Evolutionary conservation across 495 filamentous ascomycete genomes (phyloP).

Genomic region (Xylaria acuta): DNA sequence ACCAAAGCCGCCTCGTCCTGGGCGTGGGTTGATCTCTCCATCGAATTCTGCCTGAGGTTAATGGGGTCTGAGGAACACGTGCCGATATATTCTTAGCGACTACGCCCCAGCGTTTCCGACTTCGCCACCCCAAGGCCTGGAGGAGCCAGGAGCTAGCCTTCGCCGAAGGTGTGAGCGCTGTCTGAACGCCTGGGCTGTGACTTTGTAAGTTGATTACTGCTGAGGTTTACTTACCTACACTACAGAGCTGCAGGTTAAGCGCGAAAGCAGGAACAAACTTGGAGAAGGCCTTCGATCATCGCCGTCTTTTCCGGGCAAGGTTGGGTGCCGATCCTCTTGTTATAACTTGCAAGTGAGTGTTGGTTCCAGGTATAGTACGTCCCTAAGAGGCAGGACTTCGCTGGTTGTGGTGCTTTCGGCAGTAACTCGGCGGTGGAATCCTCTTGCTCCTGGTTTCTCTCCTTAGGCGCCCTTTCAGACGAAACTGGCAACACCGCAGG

Average conservation of each 20-base stretch:
- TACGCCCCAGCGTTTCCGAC: background rate
- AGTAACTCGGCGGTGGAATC: conserved; percentile 23
- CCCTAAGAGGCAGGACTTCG: conserved; percentile 22
- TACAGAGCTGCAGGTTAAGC: background rate
- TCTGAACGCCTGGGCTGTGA: conserved; percentile 5
- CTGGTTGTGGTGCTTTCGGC: conserved; percentile 13
- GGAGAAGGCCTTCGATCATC: background rate
- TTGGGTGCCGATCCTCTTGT: conserved; percentile 14
- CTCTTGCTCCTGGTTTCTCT: background rate
- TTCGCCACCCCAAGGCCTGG: background rate
- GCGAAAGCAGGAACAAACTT: background rate
- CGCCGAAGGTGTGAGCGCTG: background rate
- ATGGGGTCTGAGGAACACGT: background rate
- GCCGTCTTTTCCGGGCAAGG: conserved; percentile 18
- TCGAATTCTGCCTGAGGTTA: background rate
- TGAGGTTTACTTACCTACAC: background rate
- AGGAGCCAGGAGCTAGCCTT: background rate
- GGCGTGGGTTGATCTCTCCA: background rate
- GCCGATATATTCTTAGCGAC: background rate
- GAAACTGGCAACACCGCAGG: background rate
- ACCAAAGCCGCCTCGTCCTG: background rate
- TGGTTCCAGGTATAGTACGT: background rate
- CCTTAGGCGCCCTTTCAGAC: conserved; percentile 5
- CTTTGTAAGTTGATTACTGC: background rate
- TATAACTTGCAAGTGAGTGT: conserved; percentile 4